These are phyloP conservation scores for Acer yangbiense DNA, from an alignment of 345 rosid species.

Conservation along the genomic window DNA sequence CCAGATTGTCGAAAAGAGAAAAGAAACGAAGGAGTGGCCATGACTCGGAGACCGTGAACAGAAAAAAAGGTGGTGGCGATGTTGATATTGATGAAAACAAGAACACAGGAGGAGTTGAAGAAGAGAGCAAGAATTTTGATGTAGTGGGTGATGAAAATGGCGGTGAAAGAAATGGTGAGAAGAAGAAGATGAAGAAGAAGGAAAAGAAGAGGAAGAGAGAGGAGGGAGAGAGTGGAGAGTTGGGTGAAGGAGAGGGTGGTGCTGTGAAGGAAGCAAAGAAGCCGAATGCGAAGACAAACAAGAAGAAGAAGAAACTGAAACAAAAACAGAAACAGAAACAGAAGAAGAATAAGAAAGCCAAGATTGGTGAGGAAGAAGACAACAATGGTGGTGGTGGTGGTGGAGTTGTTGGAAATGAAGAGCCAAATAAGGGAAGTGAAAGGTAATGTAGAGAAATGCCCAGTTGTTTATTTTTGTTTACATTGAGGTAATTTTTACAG, in stretches of 20 bases:
- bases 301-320: conserved; percentile 20
- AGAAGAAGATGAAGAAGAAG: conserved; percentile 28
- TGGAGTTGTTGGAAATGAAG: conserved; percentile 25
- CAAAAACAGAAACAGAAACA: conserved; percentile 13
- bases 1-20: conserved; percentile 77
- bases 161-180: conserved; percentile 16
- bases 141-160: not conserved
- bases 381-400: conserved; percentile 24
- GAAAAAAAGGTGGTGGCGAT: not conserved
- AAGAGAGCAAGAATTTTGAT: conserved; percentile 29
- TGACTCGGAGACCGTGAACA: conserved; percentile 10
- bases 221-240: conserved; percentile 23
- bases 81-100: conserved; percentile 17
- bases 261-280: conserved; percentile 9
- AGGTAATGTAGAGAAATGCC: conserved; percentile 23
- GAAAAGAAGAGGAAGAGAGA: conserved; percentile 31
- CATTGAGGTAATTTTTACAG: not conserved
- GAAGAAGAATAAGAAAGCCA: conserved; percentile 17
- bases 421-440: conserved; percentile 22
- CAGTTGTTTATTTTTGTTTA: not conserved
- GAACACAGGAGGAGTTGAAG: conserved; percentile 32
- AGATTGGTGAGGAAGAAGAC: conserved; percentile 24
- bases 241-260: conserved; percentile 35
- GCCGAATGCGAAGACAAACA: conserved; percentile 9
- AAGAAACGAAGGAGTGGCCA: conserved; percentile 49